phyloP scores from a whole-genome alignment of 148 eudicot species.

The Diospyros kaki region DNA sequence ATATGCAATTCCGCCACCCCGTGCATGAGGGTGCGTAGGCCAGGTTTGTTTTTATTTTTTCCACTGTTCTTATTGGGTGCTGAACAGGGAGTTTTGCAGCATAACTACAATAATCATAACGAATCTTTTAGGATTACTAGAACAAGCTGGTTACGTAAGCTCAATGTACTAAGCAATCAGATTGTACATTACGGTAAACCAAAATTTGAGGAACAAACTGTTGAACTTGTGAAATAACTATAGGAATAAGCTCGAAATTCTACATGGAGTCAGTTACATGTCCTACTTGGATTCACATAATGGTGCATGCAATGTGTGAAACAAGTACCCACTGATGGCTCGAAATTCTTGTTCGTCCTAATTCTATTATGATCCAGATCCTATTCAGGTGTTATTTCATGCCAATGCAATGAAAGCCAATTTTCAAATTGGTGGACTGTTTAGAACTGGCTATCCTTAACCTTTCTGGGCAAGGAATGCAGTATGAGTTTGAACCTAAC shows the following conservation, averaged over 20 bases:
- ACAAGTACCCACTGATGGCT: neutral
- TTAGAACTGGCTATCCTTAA: neutral
- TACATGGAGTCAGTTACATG: too few relatives aligned
- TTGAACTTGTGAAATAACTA: neutral
- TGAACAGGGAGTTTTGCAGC: neutral
- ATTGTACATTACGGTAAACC: neutral
- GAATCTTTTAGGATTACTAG: neutral
- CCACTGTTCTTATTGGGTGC: neutral
- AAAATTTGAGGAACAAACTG: neutral
- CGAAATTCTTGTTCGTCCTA: neutral
- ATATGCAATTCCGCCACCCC: too few relatives aligned
- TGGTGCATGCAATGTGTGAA: too few relatives aligned
- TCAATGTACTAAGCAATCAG: neutral
- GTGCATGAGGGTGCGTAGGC: too few relatives aligned
- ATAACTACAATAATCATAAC: neutral
- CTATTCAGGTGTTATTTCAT: too few relatives aligned
- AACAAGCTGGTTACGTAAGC: neutral
- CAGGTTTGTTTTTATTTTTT: neutral
- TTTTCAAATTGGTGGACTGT: neutral
- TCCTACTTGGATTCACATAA: too few relatives aligned
- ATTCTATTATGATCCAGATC: neutral
- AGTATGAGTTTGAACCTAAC: neutral
- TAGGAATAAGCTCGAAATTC: too few relatives aligned
- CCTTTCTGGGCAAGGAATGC: neutral
- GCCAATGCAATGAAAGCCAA: neutral